Conservation (phyloP, 768 basidiomycete genomes). For the Kwoniella bestiolae region DNA sequence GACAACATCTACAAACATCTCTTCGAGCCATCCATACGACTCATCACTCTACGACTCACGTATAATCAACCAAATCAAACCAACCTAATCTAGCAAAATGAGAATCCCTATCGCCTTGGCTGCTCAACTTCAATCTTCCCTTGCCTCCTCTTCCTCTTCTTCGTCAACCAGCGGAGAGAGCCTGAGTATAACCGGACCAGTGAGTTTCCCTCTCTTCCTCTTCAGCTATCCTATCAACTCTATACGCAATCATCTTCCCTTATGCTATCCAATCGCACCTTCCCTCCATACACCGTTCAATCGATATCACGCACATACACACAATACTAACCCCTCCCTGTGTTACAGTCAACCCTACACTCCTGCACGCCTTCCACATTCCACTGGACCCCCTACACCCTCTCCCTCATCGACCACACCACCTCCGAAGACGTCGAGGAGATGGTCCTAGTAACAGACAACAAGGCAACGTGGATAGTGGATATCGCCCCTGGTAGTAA, state of each 20-base stretch:
- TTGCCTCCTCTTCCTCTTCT: slow-evolving; percentile 12
- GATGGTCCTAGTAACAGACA: slow-evolving; percentile 28
- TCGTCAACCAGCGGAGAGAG: background rate
- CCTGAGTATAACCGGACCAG: slow-evolving; percentile 23
- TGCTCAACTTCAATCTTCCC: slow-evolving; percentile 18
- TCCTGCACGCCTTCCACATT: slow-evolving; percentile 20
- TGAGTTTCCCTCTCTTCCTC: slow-evolving; percentile 3
- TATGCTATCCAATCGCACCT: too few species aligned
- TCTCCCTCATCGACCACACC: slow-evolving; percentile 9
- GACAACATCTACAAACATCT: background rate
- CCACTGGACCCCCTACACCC: slow-evolving; percentile 22
- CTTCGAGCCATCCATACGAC: background rate
- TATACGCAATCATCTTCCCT: too few species aligned
- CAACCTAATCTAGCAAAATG: background rate
- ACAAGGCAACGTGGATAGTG: slow-evolving; percentile 37
- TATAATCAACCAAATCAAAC: background rate
- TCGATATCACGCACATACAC: too few species aligned
- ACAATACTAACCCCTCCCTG: background rate
- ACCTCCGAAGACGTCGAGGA: background rate
- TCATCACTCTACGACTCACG: too few species aligned
- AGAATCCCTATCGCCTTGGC: slow-evolving; percentile 12
- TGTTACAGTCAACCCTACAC: slow-evolving; percentile 3
- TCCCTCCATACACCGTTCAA: too few species aligned
- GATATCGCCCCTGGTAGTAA: slow-evolving; percentile 33
- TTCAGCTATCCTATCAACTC: background rate